Evolutionary conservation across 2,329 filamentous ascomycete species (phyloP), one percentile per base, ranked within the genome.

Genomic region (Colletotrichum melonis): DNA sequence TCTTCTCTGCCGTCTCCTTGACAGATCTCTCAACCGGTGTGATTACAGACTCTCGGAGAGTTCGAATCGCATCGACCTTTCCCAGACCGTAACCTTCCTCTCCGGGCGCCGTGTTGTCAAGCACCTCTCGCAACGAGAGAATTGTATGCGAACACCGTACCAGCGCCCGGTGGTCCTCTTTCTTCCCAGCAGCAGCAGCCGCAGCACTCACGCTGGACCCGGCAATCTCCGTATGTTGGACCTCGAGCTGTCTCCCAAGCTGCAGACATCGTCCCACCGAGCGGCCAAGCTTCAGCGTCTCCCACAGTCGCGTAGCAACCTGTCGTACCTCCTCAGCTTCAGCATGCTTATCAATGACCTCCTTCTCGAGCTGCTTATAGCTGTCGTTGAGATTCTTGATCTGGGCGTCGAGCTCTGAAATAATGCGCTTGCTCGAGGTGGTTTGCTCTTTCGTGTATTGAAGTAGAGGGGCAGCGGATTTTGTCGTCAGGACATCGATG

Each of bases 401-500:
- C 82, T 98, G 95, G 8, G 90, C 87, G 77, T 97, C 94, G 49
- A 98, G 91, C 78, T 94, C 92, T 38, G 89, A 84, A 67, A 98
- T 86, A 75, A 98, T 93, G 66, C 88, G 88, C 64, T 89, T 88
- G 76, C 93, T 95, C 2, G 95, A 91, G 38, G 91, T 88, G 16
- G 92, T 93, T 81, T 97, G 94, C 56, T 90, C 86, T 73, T 91
- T 88, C 3, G 95, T 97, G 82, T 98, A 89, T 35, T 91, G 86
- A 24, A 99, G 89, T 32, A 99, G 88, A 0, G 95, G 94, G 0
- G 96, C 85, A 3, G 97, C 95, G 32, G 92, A 94, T 75, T 93
- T 92, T 2, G 95, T 97, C 6, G 96, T 97, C 54, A 98, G 89
- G 4, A 91, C 90, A 82, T 99, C 95, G 75, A 99, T 98, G 81